A percentile compares a stretch with the other conserved stretches of the same genome.
These are phyloP conservation scores for Claviceps humidiphila DNA, from an alignment of 2,329 filamentous ascomycete species.

Conservation along the genomic window DNA sequence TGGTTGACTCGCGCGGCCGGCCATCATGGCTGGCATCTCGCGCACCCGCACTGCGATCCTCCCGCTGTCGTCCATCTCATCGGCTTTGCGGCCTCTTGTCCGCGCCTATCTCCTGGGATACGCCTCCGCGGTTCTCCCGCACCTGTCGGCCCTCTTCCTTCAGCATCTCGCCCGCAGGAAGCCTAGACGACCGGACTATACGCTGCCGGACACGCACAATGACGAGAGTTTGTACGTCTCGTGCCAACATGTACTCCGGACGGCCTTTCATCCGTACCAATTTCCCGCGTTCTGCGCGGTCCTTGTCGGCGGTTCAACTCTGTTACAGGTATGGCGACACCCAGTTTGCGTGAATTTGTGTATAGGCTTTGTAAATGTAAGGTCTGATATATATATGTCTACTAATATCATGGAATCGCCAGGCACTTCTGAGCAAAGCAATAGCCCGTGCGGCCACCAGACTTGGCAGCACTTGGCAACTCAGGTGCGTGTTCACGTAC, in stretches of 20 bases:
- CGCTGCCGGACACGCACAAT: conserved; percentile 13
- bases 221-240: conserved; percentile 19
- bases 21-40: neutral
- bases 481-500: conserved; percentile 12
- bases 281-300: conserved; percentile 52
- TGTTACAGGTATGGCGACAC: conserved; percentile 36
- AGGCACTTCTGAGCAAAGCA: conserved; percentile 19
- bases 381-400: no score
- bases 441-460: conserved; percentile 13
- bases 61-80: conserved; percentile 27
- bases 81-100: conserved; percentile 39
- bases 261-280: conserved; percentile 39
- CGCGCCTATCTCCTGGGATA: conserved; percentile 50
- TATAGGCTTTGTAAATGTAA: no score
- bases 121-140: conserved; percentile 42
- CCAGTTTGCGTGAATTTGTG: neutral
- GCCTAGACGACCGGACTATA: conserved; percentile 15
- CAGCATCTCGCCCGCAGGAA: conserved; percentile 31
- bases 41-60: conserved; percentile 1
- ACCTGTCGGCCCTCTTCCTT: conserved; percentile 40
- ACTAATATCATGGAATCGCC: conserved; percentile 7
- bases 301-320: conserved; percentile 44
- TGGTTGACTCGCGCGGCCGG: neutral
- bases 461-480: conserved; percentile 13
- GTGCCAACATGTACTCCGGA: conserved; percentile 29